Base-by-base conservation (phyloP, 2,329 filamentous ascomycete genomes). In the Penicillium janthinellum region DNA sequence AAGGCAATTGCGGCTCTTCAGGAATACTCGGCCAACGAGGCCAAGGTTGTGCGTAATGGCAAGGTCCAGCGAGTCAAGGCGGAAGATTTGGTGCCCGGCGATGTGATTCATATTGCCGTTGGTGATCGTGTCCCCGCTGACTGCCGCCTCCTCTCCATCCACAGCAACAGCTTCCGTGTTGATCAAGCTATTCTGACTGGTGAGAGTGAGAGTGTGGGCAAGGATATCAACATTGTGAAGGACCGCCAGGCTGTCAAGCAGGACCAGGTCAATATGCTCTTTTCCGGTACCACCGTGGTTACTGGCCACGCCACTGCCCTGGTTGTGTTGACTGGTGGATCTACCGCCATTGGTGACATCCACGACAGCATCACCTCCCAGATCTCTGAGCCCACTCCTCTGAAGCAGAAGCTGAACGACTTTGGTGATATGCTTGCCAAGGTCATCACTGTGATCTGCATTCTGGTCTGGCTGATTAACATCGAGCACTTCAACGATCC, bases 321-420 rank as follows among this genome's bases (percentile, higher is more conserved):
- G 55, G 95, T 99, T 28, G 93, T 92, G 63, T 79, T 96, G 73
- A 99, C 95, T 17, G 95, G 95, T 66, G 85, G 88, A 50, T 90
- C 87, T 71, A 99, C 95, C 28, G 95, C 95, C 39, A 99, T 99
- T 78, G 95, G 95, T 70, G 95, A 97, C 75, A 99, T 99, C 65
- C 95, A 99, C 75, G 95, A 98, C 79, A 98, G 93, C 82, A 99
- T 99, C 74, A 93, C 92, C 6, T 90, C 94, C 39, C 96, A 99
- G 78, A 99, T 99, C 71, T 98, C 94, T 22, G 93, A 96, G 75
- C 95, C 95, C 0, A 99, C 95, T 0, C 95, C 95, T 14, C 79
- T 99, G 68, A 99, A 99, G 83, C 92, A 99, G 83, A 99, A 99
- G 83, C 85, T 99, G 64, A 97, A 99, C 77, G 92, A 98, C 71